A percentile compares a stretch with the other conserved stretches of the same genome.
These are phyloP conservation scores for Suhomyces emberorum DNA, from an alignment of 805 yeast genomes.

Conservation along the genomic window DNA sequence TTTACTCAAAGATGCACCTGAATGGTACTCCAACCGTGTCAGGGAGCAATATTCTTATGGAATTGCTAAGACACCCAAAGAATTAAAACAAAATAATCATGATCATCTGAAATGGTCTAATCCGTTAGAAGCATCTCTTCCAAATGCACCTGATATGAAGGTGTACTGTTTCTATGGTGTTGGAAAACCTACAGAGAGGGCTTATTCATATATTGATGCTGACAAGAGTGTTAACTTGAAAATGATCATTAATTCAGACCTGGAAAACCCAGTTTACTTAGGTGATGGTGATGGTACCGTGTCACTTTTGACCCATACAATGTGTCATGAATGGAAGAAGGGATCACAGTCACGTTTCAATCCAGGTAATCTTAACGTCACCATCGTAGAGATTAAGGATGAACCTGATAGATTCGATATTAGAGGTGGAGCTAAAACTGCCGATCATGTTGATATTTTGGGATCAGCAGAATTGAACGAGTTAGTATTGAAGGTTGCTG, in stretches of 20 bases:
- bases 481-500: slow-evolving; percentile 72
- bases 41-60: slow-evolving; percentile 77
- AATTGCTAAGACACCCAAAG: slow-evolving; percentile 54
- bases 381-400: slow-evolving; percentile 84
- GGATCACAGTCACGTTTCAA: slow-evolving; percentile 61
- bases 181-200: slow-evolving; percentile 95
- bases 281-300: slow-evolving; percentile 98
- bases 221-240: slow-evolving; percentile 55
- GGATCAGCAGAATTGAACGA: slow-evolving; percentile 94
- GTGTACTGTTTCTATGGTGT: slow-evolving; percentile 90
- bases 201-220: slow-evolving; percentile 74
- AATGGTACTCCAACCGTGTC: slow-evolving; percentile 69
- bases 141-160: slow-evolving; percentile 90
- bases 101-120: slow-evolving; percentile 85
- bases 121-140: slow-evolving; percentile 88
- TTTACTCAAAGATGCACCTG: slow-evolving; percentile 62
- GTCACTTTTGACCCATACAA: slow-evolving; percentile 77
- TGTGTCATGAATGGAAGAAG: slow-evolving; percentile 89
- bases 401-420: slow-evolving; percentile 93
- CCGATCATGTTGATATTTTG: slow-evolving; percentile 95
- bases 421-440: slow-evolving; percentile 95
- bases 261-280: slow-evolving; percentile 62
- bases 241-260: slow-evolving; percentile 66
- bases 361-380: slow-evolving; percentile 73
- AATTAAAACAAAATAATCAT: slow-evolving; percentile 63